Evolutionary conservation across 176 grass and related monocot species (phyloP), one percentile per base, ranked within the genome.

Genomic region (Phyllostachys edulis): DNA sequence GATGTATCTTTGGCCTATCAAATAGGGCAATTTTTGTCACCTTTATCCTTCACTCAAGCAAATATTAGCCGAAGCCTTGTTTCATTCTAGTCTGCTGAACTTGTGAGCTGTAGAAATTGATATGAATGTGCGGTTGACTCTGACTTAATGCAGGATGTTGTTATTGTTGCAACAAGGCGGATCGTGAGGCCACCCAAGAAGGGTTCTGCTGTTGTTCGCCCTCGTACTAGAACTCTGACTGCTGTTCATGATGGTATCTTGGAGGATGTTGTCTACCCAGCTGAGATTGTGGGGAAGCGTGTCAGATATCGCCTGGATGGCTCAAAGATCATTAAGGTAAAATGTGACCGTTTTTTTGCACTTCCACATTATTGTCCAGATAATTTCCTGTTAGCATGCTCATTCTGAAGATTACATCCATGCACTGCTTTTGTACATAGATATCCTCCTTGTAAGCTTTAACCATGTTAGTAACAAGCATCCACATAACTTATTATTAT

Each of bases 111-210:
- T 61, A 23, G 21, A 21, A 59, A 59, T 59, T 59, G 55, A 7
- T n/a, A 59, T 34, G 23, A 69, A 10, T 3, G 1, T 5, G 3
- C 12, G 16, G 3, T 40, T 69, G 38, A 42, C 9, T 50, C 51
- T 42, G 0, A 63, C 36, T 36, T 47, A 56, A 82, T 62, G 57
- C 52, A 94, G 92, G 92, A 94, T 67, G 92, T 94, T 21, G 74
- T 91, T 32, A 32, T 94, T 73, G 81, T 89, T 77, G 87, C 87
- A 15, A 91, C 92, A 70, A 89, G 92, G 51, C 88, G 93, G 90
- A 95, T 92, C 26, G 54, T 92, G 81, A 95, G 83, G 67, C 90
- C 93, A 12, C 93, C 90, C 17, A 95, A 95, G 79, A 95, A 95
- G 89, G 93, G 93, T 24, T 90, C 93, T 1, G 90, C 93, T 69